Evolutionary conservation across 306 rosid genomes (phyloP).

Genomic region (Leucaena leucocephala): DNA sequence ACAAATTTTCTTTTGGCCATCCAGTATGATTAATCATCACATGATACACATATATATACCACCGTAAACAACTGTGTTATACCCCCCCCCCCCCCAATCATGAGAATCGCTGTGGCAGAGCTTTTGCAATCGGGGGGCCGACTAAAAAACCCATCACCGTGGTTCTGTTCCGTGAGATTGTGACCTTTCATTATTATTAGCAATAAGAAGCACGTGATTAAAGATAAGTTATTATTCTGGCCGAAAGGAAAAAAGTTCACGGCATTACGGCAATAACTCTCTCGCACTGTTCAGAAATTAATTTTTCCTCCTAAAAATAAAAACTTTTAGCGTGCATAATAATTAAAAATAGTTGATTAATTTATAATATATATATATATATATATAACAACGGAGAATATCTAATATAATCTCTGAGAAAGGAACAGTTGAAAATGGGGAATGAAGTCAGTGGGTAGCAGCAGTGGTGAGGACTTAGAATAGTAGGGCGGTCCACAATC

Average conservation of each 20-base stretch:
- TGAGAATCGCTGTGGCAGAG: not conserved
- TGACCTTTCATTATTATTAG: not conserved
- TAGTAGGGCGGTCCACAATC: not conserved
- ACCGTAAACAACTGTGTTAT: not conserved
- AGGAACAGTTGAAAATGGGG: not conserved
- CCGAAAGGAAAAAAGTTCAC: too few species aligned
- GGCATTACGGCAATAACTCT: too few species aligned
- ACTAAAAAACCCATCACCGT: not conserved
- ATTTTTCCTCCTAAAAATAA: too few species aligned
- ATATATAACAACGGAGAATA: too few species aligned
- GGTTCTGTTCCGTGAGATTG: not conserved
- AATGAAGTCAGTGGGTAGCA: not conserved
- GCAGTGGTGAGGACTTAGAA: too few species aligned
- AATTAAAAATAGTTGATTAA: too few species aligned
- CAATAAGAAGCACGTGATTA: not conserved
- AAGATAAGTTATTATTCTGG: too few species aligned
- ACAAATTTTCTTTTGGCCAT: too few species aligned
- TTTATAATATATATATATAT: too few species aligned
- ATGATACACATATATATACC: not conserved
- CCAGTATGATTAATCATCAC: not conserved
- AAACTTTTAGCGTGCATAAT: too few species aligned
- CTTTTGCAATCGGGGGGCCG: not conserved
- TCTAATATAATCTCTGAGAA: too few species aligned
- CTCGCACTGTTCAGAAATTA: too few species aligned
- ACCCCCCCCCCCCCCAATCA: not conserved